These are phyloP conservation scores for Chlorociboria aeruginascens DNA, from an alignment of 495 filamentous ascomycete genomes.

Conservation along the genomic window DNA sequence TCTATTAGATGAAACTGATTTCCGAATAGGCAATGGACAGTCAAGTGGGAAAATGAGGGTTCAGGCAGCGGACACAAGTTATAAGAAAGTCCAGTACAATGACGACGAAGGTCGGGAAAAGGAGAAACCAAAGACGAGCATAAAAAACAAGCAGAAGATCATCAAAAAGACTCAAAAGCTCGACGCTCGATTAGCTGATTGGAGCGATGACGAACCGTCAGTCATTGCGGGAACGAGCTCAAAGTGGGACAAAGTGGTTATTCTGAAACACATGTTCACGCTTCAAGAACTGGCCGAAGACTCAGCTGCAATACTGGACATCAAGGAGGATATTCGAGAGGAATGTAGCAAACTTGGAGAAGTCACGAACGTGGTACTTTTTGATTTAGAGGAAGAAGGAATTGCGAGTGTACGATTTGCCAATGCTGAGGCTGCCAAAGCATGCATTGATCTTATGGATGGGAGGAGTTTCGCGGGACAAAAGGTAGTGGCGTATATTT, in stretches of 20 bases:
- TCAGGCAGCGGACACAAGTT: constrained; percentile 73
- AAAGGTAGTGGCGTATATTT: constrained; percentile 64
- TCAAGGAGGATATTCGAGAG: constrained; percentile 86
- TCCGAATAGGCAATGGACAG: constrained; percentile 47
- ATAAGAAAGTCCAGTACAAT: constrained; percentile 51
- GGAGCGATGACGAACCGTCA: constrained; percentile 79
- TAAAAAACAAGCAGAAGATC: constrained; percentile 71
- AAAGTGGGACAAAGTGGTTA: constrained; percentile 66
- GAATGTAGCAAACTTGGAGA: constrained; percentile 79
- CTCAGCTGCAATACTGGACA: constrained; percentile 70
- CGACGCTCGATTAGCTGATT: constrained; percentile 83
- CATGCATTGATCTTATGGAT: constrained; percentile 66
- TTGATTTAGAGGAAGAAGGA: constrained; percentile 77
- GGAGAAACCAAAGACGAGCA: constrained; percentile 43
- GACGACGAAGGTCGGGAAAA: constrained; percentile 22
- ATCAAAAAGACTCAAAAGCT: constrained; percentile 80
- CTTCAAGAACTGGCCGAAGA: constrained; percentile 77
- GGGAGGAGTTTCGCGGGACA: constrained; percentile 57
- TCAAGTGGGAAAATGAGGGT: constrained; percentile 62
- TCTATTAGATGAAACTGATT: constrained; percentile 82
- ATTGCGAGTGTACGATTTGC: constrained; percentile 74
- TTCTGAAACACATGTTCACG: constrained; percentile 93
- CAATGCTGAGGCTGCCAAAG: constrained; percentile 53
- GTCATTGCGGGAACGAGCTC: constrained; percentile 40
- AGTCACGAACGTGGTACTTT: constrained; percentile 85